Conservation (phyloP, 2,329 filamentous ascomycete species). For the Endocalyx cinctus region DNA sequence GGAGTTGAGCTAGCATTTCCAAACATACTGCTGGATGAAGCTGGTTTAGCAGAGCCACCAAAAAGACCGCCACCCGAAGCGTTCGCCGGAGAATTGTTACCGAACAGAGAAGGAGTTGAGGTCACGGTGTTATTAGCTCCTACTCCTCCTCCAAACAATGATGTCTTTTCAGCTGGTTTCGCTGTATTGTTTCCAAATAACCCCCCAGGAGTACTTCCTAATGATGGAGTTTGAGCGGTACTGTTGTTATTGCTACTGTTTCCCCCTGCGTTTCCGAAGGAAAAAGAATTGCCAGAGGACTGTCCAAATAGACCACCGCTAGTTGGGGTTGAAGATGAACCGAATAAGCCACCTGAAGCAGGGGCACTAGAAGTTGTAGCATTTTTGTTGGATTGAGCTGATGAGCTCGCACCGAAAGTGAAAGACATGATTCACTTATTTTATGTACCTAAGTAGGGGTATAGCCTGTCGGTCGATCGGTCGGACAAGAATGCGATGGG, state of each 20-base stretch:
- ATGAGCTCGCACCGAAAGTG: conserved; percentile 27
- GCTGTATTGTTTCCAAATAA: conserved; percentile 30
- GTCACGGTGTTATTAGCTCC: conserved; percentile 12
- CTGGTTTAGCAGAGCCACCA: conserved; percentile 15
- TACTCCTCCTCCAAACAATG: conserved; percentile 24
- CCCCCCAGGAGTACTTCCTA: conserved; percentile 14
- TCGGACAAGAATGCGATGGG: conserved; percentile 8
- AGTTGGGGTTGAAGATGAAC: conserved; percentile 10
- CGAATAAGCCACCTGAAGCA: conserved; percentile 27
- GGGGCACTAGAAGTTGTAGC: conserved; percentile 34
- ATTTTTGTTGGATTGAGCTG: conserved; percentile 27
- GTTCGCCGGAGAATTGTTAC: conserved; percentile 19
- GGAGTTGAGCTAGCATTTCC: conserved; percentile 23
- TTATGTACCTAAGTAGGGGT: conserved; percentile 1
- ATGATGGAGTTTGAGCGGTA: conserved; percentile 15
- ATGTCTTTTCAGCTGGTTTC: conserved; percentile 26
- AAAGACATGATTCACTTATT: conserved; percentile 25
- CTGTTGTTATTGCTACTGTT: conserved; percentile 14
- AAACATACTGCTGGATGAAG: conserved; percentile 20
- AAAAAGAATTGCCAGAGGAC: conserved; percentile 31
- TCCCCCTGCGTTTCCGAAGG: conserved; percentile 32
- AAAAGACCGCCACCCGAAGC: conserved; percentile 19
- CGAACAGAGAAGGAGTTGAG: conserved; percentile 15
- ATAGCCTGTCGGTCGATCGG: not conserved
- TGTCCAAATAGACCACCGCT: conserved; percentile 10